A percentile compares a stretch with the other conserved stretches of the same genome.
Evolutionary conservation across 2,329 filamentous ascomycete genomes (phyloP).

Genomic region (Xylaria sp.): DNA sequence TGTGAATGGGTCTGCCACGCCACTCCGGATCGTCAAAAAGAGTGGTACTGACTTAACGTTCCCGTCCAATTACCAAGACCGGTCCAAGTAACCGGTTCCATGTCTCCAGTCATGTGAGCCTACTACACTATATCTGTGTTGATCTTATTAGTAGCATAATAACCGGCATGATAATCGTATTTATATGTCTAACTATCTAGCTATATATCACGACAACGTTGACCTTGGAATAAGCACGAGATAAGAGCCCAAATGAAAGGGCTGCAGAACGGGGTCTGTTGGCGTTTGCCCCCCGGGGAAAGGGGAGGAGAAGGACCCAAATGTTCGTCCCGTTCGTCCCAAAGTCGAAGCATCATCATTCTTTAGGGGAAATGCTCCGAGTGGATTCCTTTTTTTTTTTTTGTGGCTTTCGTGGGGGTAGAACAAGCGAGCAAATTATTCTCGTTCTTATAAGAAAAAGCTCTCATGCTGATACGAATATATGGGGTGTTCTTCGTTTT

Average conservation of each 20-base stretch:
- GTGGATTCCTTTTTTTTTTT: not conserved
- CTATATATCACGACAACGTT: not conserved
- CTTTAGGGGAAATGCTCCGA: slow-evolving; percentile 3
- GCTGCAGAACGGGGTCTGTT: not conserved
- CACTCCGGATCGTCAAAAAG: slow-evolving; percentile 22
- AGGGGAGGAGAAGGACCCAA: slow-evolving; percentile 1
- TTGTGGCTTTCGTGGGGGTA: not conserved
- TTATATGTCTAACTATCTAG: not conserved
- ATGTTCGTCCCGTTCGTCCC: slow-evolving; percentile 4
- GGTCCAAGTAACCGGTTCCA: slow-evolving; percentile 22
- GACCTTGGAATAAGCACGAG: not conserved
- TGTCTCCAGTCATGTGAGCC: slow-evolving; percentile 27
- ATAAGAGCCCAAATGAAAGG: slow-evolving; percentile 18
- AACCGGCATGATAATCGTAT: slow-evolving; percentile 19
- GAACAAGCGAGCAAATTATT: not conserved
- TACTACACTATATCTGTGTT: slow-evolving; percentile 24
- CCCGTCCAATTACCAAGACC: slow-evolving; percentile 11
- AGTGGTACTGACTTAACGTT: slow-evolving; percentile 15
- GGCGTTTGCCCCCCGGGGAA: not conserved
- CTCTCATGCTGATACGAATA: not conserved
- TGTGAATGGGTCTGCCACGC: not conserved
- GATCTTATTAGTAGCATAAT: slow-evolving; percentile 32
- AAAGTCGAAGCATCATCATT: slow-evolving; percentile 12
- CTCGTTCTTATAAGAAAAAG: not conserved
- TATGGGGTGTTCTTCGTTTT: not conserved